Evolutionary conservation across 1,139 yeast genomes (phyloP), one percentile per base, ranked within the genome.

Genomic region (Yamadazyma sp.): DNA sequence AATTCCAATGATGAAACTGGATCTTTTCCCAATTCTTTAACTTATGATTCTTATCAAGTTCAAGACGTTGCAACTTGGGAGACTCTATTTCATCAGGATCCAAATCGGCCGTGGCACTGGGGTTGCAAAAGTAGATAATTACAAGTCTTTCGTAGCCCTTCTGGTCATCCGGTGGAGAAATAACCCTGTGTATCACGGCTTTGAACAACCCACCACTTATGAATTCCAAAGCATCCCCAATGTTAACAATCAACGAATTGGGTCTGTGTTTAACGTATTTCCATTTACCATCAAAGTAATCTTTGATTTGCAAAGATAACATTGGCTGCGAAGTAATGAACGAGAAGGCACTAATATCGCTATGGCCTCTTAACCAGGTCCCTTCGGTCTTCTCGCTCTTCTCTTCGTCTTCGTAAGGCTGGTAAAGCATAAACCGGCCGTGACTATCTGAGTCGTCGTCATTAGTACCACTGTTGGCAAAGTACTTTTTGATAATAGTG

Each of bases 291-390:
- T 70, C 62, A 36, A 54, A 64, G 44, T 68, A 67, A 43, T 74
- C 78, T 42, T 70, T 59, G 34, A 74, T 72, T 45, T 74, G 80
- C 29, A 74, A 57, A 6, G 78, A 65, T n/a, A 70, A 51, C 43
- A 73, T 71, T 7, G 78, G 76, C 50, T 72, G 76, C 32, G 75
- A 67, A 2, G 73, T 63, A 23, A 74, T 70, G 39, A 74, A 73
- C 0, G 79, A 66, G 40, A 74, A 67, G 0, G 70, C 78, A 36
- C 72, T 63, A 29, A 68, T 63, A 51, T 75, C 80, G 11, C 76
- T 67, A 43, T 74, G 80, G 1, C 80, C 80, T 40, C 79, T 57
- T 21, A 74, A 55, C 74, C 74, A 72, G 9, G 71, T 72, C 16
- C 61, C 57, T 13, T 60, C 57, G 0, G 67, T 62, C 36, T 55